These are phyloP conservation scores for Pyracantha coccinea DNA, from an alignment of 331 rosid genomes.

Conservation along the genomic window DNA sequence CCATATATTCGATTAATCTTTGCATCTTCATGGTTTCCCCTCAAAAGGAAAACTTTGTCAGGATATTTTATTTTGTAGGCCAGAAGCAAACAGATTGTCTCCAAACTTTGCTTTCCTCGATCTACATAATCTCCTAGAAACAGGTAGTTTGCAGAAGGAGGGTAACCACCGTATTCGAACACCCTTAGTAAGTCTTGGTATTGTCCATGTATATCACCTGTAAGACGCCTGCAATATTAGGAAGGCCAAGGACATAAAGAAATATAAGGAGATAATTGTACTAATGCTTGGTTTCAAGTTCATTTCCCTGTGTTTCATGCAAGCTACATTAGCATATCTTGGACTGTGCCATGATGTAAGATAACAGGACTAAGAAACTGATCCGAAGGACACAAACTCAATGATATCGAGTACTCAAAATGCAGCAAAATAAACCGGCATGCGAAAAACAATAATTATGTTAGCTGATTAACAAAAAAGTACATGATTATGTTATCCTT, in stretches of 20 bases:
- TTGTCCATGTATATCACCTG: conserved; percentile 98
- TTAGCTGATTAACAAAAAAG: too few species aligned
- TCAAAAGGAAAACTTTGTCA: conserved; percentile 48
- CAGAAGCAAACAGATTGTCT: conserved; percentile 66
- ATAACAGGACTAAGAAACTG: not conserved
- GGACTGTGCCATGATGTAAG: not conserved
- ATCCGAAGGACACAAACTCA: too few species aligned
- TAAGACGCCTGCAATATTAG: conserved; percentile 27
- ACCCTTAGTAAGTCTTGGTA: conserved; percentile 76
- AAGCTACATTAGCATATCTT: not conserved
- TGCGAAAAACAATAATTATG: too few species aligned
- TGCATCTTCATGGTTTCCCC: conserved; percentile 98
- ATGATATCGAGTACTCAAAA: not conserved
- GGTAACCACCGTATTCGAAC: conserved; percentile 78
- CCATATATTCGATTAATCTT: conserved; percentile 91
- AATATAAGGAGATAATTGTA: conserved; percentile 5
- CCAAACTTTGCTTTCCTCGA: conserved; percentile 56
- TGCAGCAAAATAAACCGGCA: not conserved
- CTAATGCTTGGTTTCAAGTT: not conserved
- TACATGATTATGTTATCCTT: not conserved
- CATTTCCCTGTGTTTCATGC: not conserved
- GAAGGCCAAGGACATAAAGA: conserved; percentile 4
- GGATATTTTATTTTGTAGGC: conserved; percentile 72
- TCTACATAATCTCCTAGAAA: conserved; percentile 85
- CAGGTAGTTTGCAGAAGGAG: conserved; percentile 77